A percentile compares a stretch with the other conserved stretches of the same genome.
Conservation (phyloP, 2,329 filamentous ascomycete species). For the Laburnicola sp. region DNA sequence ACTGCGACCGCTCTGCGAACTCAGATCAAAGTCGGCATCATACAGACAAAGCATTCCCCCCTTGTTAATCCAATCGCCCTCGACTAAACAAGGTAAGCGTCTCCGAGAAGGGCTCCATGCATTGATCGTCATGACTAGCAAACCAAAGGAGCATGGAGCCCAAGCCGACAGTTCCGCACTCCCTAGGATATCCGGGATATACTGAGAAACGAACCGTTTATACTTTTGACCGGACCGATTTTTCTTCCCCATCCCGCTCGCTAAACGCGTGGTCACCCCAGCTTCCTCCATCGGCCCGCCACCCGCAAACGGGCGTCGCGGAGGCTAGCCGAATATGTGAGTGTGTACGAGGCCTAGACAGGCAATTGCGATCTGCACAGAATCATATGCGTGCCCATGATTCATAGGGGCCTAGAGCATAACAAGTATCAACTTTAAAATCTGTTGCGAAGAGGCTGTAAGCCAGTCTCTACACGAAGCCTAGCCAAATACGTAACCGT, state of each 20-base stretch:
- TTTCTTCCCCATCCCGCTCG: background rate
- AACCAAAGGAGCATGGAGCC: background rate
- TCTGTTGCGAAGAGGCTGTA: too few species aligned
- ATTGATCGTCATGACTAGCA: background rate
- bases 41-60: too few species aligned
- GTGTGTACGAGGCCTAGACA: conserved; percentile 15
- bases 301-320: conserved; percentile 2
- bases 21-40: too few species aligned
- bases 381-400: conserved; percentile 26
- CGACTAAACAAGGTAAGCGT: too few species aligned
- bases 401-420: conserved; percentile 10
- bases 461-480: too few species aligned
- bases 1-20: too few species aligned
- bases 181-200: background rate
- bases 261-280: conserved; percentile 3
- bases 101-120: too few species aligned
- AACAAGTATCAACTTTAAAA: too few species aligned
- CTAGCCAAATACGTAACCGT: too few species aligned
- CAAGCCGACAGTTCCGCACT: background rate
- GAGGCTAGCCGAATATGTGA: conserved; percentile 16
- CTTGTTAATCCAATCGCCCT: too few species aligned
- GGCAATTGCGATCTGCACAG: conserved; percentile 21
- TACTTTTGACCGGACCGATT: too few species aligned
- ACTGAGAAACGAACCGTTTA: too few species aligned
- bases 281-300: conserved; percentile 39